Evolutionary conservation across 1,284 basidiomycete species (phyloP), one percentile per base, ranked within the genome.

Genomic region (Tilletia horrida): DNA sequence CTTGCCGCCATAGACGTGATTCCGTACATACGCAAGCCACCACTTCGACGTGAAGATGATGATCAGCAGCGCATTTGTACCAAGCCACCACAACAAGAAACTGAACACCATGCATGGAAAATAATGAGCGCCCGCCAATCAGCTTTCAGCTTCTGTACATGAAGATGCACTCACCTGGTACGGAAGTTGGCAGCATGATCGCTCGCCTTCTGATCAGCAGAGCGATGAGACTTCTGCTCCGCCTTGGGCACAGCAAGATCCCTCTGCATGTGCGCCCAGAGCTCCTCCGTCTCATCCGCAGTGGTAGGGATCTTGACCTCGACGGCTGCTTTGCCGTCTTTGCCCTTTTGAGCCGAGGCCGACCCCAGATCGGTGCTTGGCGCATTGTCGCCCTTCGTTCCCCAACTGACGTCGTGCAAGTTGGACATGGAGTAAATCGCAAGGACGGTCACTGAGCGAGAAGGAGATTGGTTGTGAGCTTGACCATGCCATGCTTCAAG

Each of bases 201-300:
- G n/a, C 88, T 86, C 75, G 92, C 89, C 84, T 93, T 94, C 40
- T 91, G 92, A 59, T 89, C 89, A n/a, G 91, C 88, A 77, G 90
- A 89, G 65, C 92, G 87, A 78, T 91, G 89, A 82, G 92, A 87
- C 81, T 90, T 89, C 83, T 88, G 86, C 73, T 89, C 86, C 23
- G 77, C 73, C 9, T 66, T 69, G 7, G 81, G 78, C 86, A 84
- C 43, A 87, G 85, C 77, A 87, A 86, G 67, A 93, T 84, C 48
- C 90, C 86, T 65, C 84, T 85, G 68, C 88, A 73, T 85, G 71
- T 70, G 91, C 87, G 65, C 84, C 92, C 92, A 95, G 48, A 94
- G 83, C 68, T 88, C 89, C 79, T 93, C 91, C 18, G 73, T 76
- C 71, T 93, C 92, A 78, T 93, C 91, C 31, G 88, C 86, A 8